Base-by-base conservation (phyloP, 2,329 filamentous ascomycete genomes). In the Myriangium duriaei region DNA sequence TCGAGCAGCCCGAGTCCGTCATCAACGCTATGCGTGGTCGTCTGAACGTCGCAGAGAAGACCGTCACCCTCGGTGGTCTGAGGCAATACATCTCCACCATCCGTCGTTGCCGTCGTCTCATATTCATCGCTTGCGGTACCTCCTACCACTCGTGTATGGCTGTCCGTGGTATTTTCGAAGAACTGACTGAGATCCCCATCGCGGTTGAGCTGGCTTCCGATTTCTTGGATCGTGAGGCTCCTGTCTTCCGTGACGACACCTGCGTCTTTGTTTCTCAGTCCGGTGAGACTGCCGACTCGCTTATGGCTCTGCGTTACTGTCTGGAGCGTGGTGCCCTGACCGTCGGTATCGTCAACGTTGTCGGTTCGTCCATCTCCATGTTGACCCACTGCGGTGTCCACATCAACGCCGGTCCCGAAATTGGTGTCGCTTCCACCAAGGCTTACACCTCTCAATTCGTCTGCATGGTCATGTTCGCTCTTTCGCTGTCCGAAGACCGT, bases 1-100 rank as follows among this genome's bases (percentile, higher is more conserved):
- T 98, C 63, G 91, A 98, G 73, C 91, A 98, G 71, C 91, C 91
- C 57, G 91, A 98, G 68, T 98, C 91, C 11, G 85, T 98, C 45
- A 79, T 98, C 69, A 98, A 98, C 75, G 95, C 91, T 50, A 98
- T 98, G 91, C 85, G 91, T 77, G 91, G 91, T 66, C 91, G 91
- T 68, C 71, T 98, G 53, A 91, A 98, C 63, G 72, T 81, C 43
- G 80, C 77, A 53, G 93, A 95, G 72, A 93, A 92, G 74, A 82
- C 77, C 42, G 87, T 98, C 52, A 96, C 88, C 7, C 78, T 98
- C 16, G 91, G 91, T 71, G 91, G 91, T 50, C 76, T 98, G 51
- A 80, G 87, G 52, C 91, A 92, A 52, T 98, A 96, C 69, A 92
- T 98, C 57, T 76, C 79, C 50, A 96, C 91, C 47, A 98, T 98